phyloP scores from a whole-genome alignment of 83 land plant species.

The Picea mariana region DNA sequence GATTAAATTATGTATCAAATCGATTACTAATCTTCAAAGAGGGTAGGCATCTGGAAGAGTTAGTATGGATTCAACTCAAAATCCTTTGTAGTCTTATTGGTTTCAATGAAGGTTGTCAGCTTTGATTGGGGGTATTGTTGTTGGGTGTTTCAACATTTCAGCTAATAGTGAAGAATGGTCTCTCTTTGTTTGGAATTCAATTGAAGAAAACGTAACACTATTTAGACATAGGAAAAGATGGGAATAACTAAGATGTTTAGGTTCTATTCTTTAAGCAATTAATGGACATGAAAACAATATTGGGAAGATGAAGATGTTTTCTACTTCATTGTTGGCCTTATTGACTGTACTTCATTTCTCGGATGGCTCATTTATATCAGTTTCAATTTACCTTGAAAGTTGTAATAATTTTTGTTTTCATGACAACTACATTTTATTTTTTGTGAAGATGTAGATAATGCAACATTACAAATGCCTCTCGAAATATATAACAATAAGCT shows the following conservation, averaged over 20 bases:
- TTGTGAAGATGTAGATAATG: conserved; percentile 13
- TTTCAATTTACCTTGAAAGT: neutral
- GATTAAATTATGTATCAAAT: no score
- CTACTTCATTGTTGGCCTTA: neutral
- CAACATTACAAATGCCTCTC: neutral
- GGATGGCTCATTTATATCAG: neutral
- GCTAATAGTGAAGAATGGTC: neutral
- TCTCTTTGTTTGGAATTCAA: neutral
- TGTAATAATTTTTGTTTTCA: neutral
- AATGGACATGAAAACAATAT: neutral
- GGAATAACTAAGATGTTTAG: no score
- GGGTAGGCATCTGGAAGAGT: no score
- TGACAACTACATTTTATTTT: no score
- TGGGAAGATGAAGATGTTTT: neutral
- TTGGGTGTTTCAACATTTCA: no score
- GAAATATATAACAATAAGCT: neutral
- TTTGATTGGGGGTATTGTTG: no score
- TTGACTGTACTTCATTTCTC: neutral
- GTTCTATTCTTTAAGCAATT: conserved; percentile 1
- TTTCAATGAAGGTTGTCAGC: no score
- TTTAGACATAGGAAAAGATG: neutral
- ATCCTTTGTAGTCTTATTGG: no score
- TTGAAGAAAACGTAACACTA: neutral
- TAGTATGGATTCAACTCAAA: no score
- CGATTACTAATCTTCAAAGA: no score